These are phyloP conservation scores for Penicillium palitans DNA, from an alignment of 2,329 filamentous ascomycete species.

Conservation along the genomic window DNA sequence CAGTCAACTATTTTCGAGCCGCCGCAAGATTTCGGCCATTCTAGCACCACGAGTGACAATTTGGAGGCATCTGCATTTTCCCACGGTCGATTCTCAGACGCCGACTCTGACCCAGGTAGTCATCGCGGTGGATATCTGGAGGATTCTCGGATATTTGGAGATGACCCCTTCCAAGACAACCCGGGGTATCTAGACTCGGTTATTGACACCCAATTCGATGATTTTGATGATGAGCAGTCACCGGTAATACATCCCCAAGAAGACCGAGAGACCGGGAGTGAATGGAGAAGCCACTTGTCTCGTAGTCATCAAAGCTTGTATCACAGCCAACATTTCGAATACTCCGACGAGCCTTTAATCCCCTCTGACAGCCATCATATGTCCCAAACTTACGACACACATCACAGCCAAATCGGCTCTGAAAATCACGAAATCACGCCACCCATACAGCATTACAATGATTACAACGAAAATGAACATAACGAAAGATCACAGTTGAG, in stretches of 20 bases:
- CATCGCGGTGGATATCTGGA: conserved; percentile 27
- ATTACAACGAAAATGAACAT: conserved; percentile 3
- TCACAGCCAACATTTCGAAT: conserved; percentile 2
- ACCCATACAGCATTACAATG: background rate
- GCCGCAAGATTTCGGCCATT: conserved; percentile 14
- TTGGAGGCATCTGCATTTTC: conserved; percentile 38
- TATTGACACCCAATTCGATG: conserved; percentile 37
- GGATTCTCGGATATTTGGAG: conserved; percentile 30
- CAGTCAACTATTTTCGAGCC: conserved; percentile 42
- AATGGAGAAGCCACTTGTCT: conserved; percentile 20
- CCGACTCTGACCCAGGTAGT: conserved; percentile 40
- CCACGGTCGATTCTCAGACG: conserved; percentile 46
- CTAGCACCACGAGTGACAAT: background rate
- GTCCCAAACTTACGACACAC: background rate
- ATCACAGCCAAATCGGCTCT: conserved; percentile 7
- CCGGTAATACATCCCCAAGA: conserved; percentile 15
- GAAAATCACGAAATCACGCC: background rate
- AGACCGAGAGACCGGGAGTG: conserved; percentile 10
- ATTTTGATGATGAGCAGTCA: conserved; percentile 34
- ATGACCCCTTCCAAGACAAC: conserved; percentile 38
- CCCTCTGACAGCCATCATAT: background rate
- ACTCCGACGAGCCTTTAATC: background rate
- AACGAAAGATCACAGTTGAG: conserved; percentile 3
- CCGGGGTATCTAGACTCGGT: conserved; percentile 42
- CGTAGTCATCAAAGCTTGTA: conserved; percentile 19